Conservation (phyloP, 768 basidiomycete genomes). For the Agaricus subrufescens region DNA sequence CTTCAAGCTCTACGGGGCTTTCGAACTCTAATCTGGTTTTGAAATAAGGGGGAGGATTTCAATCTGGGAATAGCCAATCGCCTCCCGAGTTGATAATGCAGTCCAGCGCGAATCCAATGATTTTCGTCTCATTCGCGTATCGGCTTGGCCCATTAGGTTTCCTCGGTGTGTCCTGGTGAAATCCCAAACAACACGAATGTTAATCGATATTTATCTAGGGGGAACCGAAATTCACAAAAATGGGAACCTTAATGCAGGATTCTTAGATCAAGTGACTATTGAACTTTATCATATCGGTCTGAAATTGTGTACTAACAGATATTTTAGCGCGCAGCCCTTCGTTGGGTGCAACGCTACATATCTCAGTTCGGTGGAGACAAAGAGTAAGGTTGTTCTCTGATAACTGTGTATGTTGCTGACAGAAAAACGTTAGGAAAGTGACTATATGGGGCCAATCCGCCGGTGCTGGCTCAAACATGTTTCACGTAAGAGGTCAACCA, state of each 20-base stretch:
- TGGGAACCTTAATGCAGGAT: slow-evolving; percentile 32
- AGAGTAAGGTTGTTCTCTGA: slow-evolving; percentile 15
- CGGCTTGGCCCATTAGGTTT: slow-evolving; percentile 38
- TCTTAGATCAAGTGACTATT: slow-evolving; percentile 33
- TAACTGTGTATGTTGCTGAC: background rate
- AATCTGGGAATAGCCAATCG: slow-evolving; percentile 28
- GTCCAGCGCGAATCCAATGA: slow-evolving; percentile 25
- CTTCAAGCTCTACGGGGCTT: background rate
- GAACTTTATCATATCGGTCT: background rate
- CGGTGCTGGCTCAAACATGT: slow-evolving; percentile 37
- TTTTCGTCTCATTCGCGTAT: slow-evolving; percentile 39
- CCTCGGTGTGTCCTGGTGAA: slow-evolving; percentile 22
- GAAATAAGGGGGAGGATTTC: slow-evolving; percentile 35
- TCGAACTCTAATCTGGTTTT: background rate
- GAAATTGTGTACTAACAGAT: background rate
- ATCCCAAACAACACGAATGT: background rate
- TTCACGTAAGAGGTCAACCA: slow-evolving; percentile 22
- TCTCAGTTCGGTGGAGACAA: slow-evolving; percentile 31
- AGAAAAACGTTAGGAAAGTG: slow-evolving; percentile 22
- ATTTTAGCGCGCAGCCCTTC: slow-evolving; percentile 27
- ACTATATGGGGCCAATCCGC: slow-evolving; percentile 41
- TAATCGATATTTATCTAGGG: slow-evolving; percentile 16
- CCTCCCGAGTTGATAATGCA: slow-evolving; percentile 27
- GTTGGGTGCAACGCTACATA: slow-evolving; percentile 35
- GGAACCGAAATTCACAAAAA: slow-evolving; percentile 25